A percentile compares a stretch with the other conserved stretches of the same genome.
Conservation (phyloP, 148 eudicot genomes). For the Silene latifolia region DNA sequence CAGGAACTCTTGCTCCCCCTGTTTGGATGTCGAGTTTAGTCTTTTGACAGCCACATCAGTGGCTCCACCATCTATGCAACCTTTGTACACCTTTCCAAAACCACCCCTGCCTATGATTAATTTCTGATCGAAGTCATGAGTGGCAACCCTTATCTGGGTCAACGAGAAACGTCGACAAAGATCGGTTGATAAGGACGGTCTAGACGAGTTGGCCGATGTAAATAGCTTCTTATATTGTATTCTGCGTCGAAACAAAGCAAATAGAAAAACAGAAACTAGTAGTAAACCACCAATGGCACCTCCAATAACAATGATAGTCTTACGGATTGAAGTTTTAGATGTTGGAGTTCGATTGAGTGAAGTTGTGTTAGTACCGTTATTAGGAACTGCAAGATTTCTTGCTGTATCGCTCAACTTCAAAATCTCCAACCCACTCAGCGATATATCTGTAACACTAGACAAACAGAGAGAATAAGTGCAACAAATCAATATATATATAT, state of each 20-base stretch:
- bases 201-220: neutral
- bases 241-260: neutral
- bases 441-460: constrained; percentile 6
- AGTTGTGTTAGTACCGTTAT: too few species aligned
- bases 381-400: constrained; percentile 37
- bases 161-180: constrained; percentile 25
- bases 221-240: neutral
- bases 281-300: constrained; percentile 4
- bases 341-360: too few species aligned
- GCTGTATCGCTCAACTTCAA: constrained; percentile 38
- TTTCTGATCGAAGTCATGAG: constrained; percentile 22
- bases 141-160: constrained; percentile 23
- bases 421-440: constrained; percentile 38
- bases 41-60: constrained; percentile 33
- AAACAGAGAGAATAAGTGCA: too few species aligned
- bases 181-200: constrained; percentile 12
- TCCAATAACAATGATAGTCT: neutral
- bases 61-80: constrained; percentile 17
- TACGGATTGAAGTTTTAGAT: neutral
- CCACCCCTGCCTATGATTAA: constrained; percentile 28
- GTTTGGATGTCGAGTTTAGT: constrained; percentile 14
- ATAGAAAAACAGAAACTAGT: neutral
- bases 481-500: too few species aligned
- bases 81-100: constrained; percentile 35
- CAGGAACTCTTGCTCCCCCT: constrained; percentile 26